Base-by-base conservation (phyloP, 2,329 filamentous ascomycete species). In the Alternaria rosae region DNA sequence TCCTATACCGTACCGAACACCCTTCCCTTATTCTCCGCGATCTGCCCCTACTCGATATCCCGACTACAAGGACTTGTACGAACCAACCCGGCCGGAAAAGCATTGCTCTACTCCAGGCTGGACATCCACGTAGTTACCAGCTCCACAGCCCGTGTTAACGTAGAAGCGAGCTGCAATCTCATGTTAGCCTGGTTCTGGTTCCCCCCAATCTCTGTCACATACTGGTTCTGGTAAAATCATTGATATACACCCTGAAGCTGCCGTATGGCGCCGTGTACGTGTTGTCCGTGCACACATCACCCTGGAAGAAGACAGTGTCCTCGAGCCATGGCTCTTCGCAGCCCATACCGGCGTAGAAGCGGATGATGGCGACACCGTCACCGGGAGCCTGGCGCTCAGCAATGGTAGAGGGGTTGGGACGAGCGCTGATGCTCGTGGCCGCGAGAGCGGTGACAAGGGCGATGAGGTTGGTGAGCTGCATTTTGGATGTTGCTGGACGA, bases 291-390 rank as follows among this genome's bases (percentile, higher is more conserved):
- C 55, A 58, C 44, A 15, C 38, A 38, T 41, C 25, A 28, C 21
- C n/a, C n/a, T 61, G 54, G 20, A 25, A 38, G 54, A 61, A 57
- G 28, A 61, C 54, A 13, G 28, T 57, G 54, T 61, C 57, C 28
- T 56, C 51, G 15, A 56, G 50, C 57, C 56, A 60, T 15, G 48
- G 51, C 20, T 54, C 42, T 35, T 60, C 42, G 51, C 57, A 63
- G 21, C 32, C 57, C 20, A 13, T n/a, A n/a, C 28, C 56, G 13
- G 30, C 50, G 38, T 45, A 54, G 52, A 60, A 63, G 11, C 43
- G 60, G 21, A 59, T 51, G 38, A 55, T 55, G 13, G 55, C 44
- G 45, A 55, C 51, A n/a, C 43, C 51, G 11, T 45, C 55, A 21
- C 30, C 30, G 35, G 51, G 30, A 23, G 43, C 28, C 15, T 41